A percentile compares a stretch with the other conserved stretches of the same genome.
Evolutionary conservation across 139 green algal genomes (phyloP).

Genomic region (Chlorokybus atmophyticus): DNA sequence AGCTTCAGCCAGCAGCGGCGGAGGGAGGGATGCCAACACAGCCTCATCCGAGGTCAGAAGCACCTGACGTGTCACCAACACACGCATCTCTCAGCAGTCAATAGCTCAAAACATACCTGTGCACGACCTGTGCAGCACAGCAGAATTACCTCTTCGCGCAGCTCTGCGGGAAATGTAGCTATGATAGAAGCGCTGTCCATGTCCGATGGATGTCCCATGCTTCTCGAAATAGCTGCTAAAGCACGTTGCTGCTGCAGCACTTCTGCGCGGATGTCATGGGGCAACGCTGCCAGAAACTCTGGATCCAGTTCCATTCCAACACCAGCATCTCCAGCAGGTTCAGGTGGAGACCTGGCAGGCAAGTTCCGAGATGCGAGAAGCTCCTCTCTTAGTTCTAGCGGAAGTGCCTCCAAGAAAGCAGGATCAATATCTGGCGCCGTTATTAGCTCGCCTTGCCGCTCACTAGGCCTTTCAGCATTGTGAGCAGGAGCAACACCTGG

Average conservation of each 20-base stretch:
- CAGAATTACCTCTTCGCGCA: conserved; percentile 63
- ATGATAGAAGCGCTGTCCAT: conserved; percentile 71
- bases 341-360: not conserved
- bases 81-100: too few species aligned
- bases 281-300: conserved; percentile 86
- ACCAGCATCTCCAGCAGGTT: not conserved
- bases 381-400: conserved; percentile 24
- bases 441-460: too few species aligned
- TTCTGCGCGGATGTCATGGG: conserved; percentile 77
- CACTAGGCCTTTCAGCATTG: too few species aligned
- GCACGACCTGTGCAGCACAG: too few species aligned
- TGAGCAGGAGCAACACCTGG: too few species aligned
- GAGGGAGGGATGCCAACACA: conserved; percentile 60
- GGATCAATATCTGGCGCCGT: conserved; percentile 26
- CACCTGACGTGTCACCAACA: too few species aligned
- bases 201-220: conserved; percentile 29
- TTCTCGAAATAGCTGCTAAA: not conserved
- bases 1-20: conserved; percentile 62
- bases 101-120: too few species aligned
- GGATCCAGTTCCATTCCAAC: conserved; percentile 55
- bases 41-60: conserved; percentile 51
- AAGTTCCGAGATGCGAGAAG: conserved; percentile 20
- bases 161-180: conserved; percentile 69
- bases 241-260: conserved; percentile 63
- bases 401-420: conserved; percentile 29